Base-by-base conservation (phyloP, 2,329 filamentous ascomycete species). In the Trichoderma sp. region DNA sequence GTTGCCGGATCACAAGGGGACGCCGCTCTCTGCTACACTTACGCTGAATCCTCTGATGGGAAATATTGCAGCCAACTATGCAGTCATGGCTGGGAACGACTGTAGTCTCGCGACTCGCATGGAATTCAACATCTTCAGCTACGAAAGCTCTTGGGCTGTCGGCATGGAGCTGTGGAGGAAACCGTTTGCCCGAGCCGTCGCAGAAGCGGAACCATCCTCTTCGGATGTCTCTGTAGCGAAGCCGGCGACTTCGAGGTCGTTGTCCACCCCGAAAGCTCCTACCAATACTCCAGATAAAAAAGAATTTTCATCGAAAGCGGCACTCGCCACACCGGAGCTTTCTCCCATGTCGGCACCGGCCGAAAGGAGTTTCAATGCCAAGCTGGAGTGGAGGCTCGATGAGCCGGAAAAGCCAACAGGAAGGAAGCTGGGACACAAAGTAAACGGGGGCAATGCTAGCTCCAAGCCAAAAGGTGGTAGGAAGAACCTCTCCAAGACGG, bases 91-190 rank as follows among this genome's bases (percentile, higher is more conserved):
- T 2, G 93, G 93, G 3, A 87, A 87, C 37, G 89, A 93, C 74
- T 87, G 97, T 72, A 92, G 93, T 12, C 86, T 99, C 59, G 95
- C 93, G 71, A 96, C 93, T 25, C 89, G 91, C 59, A 94, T 98
- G 80, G 93, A 96, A 76, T 99, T 99, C 80, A 99, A 99, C 75
- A 91, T 97, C 59, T 98, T 97, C 80, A 97, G 93, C 77, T 99
- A 97, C 82, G 95, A 99, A 82, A 97, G 93, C 76, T 92, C 95
- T 68, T 90, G 97, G 84, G 90, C 93, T 29, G 86, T 98, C 27
- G 95, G 95, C 15, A 92, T 93, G 81, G 95, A 99, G 81, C 83
- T 98, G 52, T 99, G 95, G 94, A 89, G 92, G 74, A 90, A 88
- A 73, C 83, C 83, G 22, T 77, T 80, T 17, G 67, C 72, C 70